Conservation (phyloP, 2,329 filamentous ascomycete genomes). For the Raffaelea ambrosiae region DNA sequence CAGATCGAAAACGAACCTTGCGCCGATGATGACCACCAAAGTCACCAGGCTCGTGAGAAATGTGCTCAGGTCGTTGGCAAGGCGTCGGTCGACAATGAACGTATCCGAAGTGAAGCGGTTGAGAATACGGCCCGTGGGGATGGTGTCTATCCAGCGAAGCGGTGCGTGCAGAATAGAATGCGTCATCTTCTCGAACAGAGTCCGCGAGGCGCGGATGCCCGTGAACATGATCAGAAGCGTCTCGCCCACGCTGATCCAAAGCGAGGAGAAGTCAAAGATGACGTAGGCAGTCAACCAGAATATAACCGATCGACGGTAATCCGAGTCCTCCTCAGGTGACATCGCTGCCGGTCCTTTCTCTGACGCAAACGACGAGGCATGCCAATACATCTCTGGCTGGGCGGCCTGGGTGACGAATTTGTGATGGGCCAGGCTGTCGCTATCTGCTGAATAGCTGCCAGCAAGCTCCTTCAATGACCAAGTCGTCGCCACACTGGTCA, state of each 20-base stretch:
- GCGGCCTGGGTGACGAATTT: slow-evolving; percentile 8
- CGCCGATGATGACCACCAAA: slow-evolving; percentile 26
- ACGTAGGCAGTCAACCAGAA: slow-evolving; percentile 22
- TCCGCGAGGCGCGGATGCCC: slow-evolving; percentile 20
- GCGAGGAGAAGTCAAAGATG: slow-evolving; percentile 16
- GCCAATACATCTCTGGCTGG: slow-evolving; percentile 7
- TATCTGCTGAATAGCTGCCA: slow-evolving; percentile 15
- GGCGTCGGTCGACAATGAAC: slow-evolving; percentile 26
- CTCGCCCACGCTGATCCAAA: slow-evolving; percentile 14
- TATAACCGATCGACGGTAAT: slow-evolving; percentile 12
- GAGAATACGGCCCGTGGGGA: slow-evolving; percentile 30
- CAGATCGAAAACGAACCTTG: slow-evolving; percentile 17
- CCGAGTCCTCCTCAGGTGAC: neutral
- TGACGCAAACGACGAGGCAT: neutral
- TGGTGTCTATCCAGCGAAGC: slow-evolving; percentile 29
- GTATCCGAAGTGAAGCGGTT: slow-evolving; percentile 34
- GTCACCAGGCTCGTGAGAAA: slow-evolving; percentile 21
- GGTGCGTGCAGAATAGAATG: slow-evolving; percentile 29
- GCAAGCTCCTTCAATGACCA: slow-evolving; percentile 27
- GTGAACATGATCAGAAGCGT: slow-evolving; percentile 20
- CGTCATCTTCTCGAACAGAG: slow-evolving; percentile 24
- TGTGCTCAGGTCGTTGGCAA: slow-evolving; percentile 19
- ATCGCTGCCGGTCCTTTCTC: neutral
- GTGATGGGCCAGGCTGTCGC: neutral
- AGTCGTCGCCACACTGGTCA: slow-evolving; percentile 18